Evolutionary conservation across 805 yeast genomes (phyloP).

Genomic region (Saccharomyces cerevisiae): DNA sequence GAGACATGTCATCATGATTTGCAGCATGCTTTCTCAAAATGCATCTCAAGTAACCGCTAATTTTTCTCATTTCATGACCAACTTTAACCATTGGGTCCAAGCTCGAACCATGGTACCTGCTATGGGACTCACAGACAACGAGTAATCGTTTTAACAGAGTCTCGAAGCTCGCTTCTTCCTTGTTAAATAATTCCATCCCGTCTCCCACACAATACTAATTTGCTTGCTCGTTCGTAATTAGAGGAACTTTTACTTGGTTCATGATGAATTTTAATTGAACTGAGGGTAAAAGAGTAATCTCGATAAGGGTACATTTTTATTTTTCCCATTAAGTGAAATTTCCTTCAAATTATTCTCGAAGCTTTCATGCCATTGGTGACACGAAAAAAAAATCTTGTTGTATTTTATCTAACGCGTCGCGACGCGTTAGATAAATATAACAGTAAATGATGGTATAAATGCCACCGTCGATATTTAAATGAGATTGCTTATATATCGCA

Average conservation of each 20-base stretch:
- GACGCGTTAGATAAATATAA: not conserved
- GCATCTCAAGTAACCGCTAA: not conserved
- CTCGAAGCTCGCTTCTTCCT: not conserved
- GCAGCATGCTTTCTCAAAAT: not conserved
- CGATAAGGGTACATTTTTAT: not conserved
- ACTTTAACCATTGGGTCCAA: slow-evolving; percentile 1
- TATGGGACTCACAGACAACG: not conserved
- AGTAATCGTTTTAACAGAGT: not conserved
- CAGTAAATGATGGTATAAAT: not conserved
- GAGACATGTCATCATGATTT: not conserved
- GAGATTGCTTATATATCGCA: not conserved
- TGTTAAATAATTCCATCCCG: not conserved
- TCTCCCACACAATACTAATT: not conserved
- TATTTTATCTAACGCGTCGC: not conserved
- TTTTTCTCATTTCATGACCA: not conserved
- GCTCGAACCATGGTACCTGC: not conserved
- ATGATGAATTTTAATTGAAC: not conserved
- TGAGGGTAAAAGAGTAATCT: not conserved
- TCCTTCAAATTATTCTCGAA: not conserved
- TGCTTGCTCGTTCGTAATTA: not conserved
- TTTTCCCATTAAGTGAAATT: not conserved
- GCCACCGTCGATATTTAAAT: not conserved
- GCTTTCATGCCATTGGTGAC: not conserved
- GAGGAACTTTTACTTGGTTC: not conserved
- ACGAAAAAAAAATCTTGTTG: not conserved